Percentiles rank a stretch among this genome's conserved stretches.
Conservation (phyloP, 306 rosid genomes). For the Elaeagnus macrophylla region DNA sequence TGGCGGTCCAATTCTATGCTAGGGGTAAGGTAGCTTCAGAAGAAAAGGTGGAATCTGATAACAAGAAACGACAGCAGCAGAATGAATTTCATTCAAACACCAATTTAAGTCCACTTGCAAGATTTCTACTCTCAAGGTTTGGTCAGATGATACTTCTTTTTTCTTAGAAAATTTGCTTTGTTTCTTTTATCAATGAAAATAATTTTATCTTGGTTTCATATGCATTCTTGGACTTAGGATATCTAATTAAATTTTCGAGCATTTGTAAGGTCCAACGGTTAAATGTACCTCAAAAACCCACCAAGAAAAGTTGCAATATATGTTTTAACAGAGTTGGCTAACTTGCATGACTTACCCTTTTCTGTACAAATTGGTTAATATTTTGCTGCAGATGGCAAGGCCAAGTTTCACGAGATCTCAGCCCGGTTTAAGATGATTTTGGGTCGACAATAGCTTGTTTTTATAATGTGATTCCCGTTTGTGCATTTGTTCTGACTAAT, state of each 20-base stretch:
- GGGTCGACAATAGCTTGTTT: conserved; percentile 13
- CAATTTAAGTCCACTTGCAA: conserved; percentile 86
- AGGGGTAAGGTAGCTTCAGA: conserved; percentile 42
- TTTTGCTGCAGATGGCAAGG: conserved; percentile 87
- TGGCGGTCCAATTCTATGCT: conserved; percentile 47
- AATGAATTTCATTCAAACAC: conserved; percentile 53
- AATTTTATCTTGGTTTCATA: not conserved
- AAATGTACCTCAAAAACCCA: too few species aligned
- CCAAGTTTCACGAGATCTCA: conserved; percentile 69
- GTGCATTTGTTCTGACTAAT: conserved; percentile 36
- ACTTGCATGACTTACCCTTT: too few species aligned
- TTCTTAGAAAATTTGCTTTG: not conserved
- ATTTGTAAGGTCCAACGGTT: too few species aligned
- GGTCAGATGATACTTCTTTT: conserved; percentile 17
- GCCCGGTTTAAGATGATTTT: conserved; percentile 41
- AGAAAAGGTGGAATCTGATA: conserved; percentile 43
- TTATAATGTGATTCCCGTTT: conserved; percentile 28
- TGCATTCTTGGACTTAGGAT: too few species aligned
- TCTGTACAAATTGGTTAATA: too few species aligned
- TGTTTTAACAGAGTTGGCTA: too few species aligned
- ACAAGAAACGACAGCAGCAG: conserved; percentile 47
- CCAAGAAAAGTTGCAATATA: too few species aligned
- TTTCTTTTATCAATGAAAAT: too few species aligned
- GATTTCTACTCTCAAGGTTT: conserved; percentile 95
- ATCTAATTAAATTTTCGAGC: too few species aligned